Base-by-base conservation (phyloP, 179 eudicot genomes). In the Patellifolia procumbens region DNA sequence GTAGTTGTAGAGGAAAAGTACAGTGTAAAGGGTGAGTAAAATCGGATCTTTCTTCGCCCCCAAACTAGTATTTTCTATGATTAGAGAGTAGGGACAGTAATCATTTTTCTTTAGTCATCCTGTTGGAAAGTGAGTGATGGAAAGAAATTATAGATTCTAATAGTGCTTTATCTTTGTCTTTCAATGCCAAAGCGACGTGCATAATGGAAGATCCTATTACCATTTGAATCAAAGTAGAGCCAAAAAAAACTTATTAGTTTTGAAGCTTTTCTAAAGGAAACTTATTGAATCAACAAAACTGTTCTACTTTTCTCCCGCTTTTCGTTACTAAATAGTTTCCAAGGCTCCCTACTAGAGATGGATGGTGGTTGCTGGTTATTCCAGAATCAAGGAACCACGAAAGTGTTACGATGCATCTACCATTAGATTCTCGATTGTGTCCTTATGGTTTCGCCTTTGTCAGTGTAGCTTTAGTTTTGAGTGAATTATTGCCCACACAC, bases 21-120 rank as follows among this genome's bases (percentile, higher is more conserved):
- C 20, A 43, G 74, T 69, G 31, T 49, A 4, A 45, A 70, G 42
- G 53, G 51, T 70, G 51, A 46, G 37, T 26, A 24, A 70, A 58
- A 28, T 56, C 31, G 72, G 61, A 22, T 24, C 16, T 55, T 70
- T 49, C 51, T 72, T 49, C 55, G 20, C 46, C 55, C 55, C 42
- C 26, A 78, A 60, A 62, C 52, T 34, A 62, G 43, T 13, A 52
- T 22, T 72, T 29, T 53, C 5, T 59, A 48, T 39, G 63, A 77
- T 70, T 70, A 77, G 55, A 72, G 61, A 74, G 72, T 68, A 74
- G 64, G 77, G 77, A 35, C 72, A 29, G 10, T 26, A 49, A 73
- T 66, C 49, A 73, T 78, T 73, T 37, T 42, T 22, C 20, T 11
- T 29, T 42, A 37, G 68, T 65, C 52, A n/a, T 72, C 55, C 45